Evolutionary conservation across 1,284 basidiomycete species (phyloP), one percentile per base, ranked within the genome.

Genomic region (Ceratobasidium sp.): DNA sequence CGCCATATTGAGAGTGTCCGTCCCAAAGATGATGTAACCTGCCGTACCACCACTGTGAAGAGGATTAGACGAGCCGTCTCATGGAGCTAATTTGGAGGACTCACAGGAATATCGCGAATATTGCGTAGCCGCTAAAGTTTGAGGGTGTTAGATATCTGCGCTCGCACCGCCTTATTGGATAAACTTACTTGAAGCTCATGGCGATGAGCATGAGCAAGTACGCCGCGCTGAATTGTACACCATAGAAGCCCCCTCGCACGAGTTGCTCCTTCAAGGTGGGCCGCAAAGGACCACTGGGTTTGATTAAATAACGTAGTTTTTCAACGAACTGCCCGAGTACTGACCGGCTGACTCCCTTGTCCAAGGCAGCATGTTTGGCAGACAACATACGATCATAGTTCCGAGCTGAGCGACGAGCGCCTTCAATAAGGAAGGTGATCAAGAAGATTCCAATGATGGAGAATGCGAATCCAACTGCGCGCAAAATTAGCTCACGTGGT

Each of bases 201-300:
- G 75, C 75, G 23, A 77, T 68, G 7, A 77, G 64, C 75, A 77
- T 77, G 13, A 77, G n/a, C 0, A 77, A 49, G n/a, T 77, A 77
- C 9, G 75, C 75, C 18, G 75, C 75, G 28, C 75, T 77, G 20
- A 77, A 77, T 55, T 77, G 75, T 4, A 68, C 64, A 10, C 75
- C 75, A n/a, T 77, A 77, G 18, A 77, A 77, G 2, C 33, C 44
- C 15, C 75, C 75, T 26, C 75, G 75, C n/a, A 77, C 49, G 9
- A 68, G 39, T n/a, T 77, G 75, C 53, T 77, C 75, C 20, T 60
- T 40, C 7, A 64, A 20, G 4, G 75, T 68, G 9, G 75, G 75
- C 2, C 51, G 55, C 12, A 56, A 10, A 5, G 55, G n/a, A 10
- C n/a, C 55, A 26, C 55, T 56, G n/a, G 33, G 33, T 33, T 33